A percentile compares a stretch with the other conserved stretches of the same genome.
Evolutionary conservation across 2,329 filamentous ascomycete genomes (phyloP).

Genomic region (Xylaria sp.): DNA sequence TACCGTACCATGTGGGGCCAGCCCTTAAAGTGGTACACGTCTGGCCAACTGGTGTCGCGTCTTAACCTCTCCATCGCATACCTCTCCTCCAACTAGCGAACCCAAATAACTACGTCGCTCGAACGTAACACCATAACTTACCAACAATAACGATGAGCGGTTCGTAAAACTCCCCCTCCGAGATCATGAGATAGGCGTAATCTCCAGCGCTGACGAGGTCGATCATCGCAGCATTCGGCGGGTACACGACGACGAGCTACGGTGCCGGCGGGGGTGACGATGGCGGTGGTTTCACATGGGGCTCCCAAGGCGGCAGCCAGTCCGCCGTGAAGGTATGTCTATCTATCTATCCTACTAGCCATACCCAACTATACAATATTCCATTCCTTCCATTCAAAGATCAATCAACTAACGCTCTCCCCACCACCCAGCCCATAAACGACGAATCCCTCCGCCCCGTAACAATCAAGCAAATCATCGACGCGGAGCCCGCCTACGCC

Average conservation of each 20-base stretch:
- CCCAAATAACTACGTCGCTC: slow-evolving; percentile 15
- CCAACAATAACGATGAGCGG: slow-evolving; percentile 34
- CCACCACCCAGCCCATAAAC: slow-evolving; percentile 64
- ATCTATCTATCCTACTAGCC: neutral
- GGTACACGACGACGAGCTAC: slow-evolving; percentile 59
- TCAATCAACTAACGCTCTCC: slow-evolving; percentile 19
- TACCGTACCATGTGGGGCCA: neutral
- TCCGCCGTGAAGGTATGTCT: slow-evolving; percentile 46
- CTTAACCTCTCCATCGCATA: slow-evolving; percentile 32
- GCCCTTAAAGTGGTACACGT: neutral
- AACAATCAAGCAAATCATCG: slow-evolving; percentile 93
- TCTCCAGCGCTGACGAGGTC: slow-evolving; percentile 17
- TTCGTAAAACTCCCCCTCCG: slow-evolving; percentile 16
- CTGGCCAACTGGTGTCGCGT: slow-evolving; percentile 40
- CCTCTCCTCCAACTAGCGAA: neutral
- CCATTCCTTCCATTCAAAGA: neutral
- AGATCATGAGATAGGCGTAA: neutral
- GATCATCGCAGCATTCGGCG: slow-evolving; percentile 59
- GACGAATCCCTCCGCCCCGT: slow-evolving; percentile 93
- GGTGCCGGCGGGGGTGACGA: slow-evolving; percentile 68
- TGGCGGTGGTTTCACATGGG: slow-evolving; percentile 71
- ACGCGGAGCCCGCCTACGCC: slow-evolving; percentile 75
- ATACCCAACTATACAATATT: neutral
- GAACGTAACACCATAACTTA: slow-evolving; percentile 7
- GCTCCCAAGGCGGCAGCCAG: slow-evolving; percentile 70